Base-by-base conservation (phyloP, 306 rosid genomes). In the Quercus gilva region DNA sequence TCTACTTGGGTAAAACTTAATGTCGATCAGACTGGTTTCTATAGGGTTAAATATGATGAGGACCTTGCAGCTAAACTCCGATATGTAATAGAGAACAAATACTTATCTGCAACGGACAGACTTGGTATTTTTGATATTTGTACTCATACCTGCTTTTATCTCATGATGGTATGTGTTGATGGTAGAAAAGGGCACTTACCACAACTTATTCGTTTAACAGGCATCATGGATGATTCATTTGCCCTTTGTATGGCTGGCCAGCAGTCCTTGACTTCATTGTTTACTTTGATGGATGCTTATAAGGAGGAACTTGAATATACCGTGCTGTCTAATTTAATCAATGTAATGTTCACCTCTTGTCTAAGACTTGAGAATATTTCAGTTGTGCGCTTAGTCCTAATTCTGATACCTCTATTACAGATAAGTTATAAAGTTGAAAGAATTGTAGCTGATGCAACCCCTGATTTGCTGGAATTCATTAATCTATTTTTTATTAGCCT, bases 1-100 rank as follows among this genome's bases (percentile, higher is more conserved):
- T 68, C 78, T 79, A 53, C 81, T 75, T 94, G 97, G 97, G 84
- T 92, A 82, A 94, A 94, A 82, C 82, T 94, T 79, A 92, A 94
- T 84, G 97, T 92, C 87, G 94, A 91, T 59, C 98, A 94, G 89
- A 31, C 98, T 82, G 98, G 98, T 80, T 92, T 94, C 80, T 94
- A 94, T 86, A 80, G 98, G 86, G 98, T 94, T 89, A 92, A 94
- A 69, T 94, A 94, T 83, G 97, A 94, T 53, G 92, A 84, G 77
- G 71, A 75, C 56, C 97, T 94, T 79, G 84, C 95, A 71, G 84
- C 88, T 81, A 90, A 87, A 65, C 94, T 92, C 49, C 84, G 92
- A 90, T 72, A 80, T 71, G 98, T 97, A 17, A 87, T 91, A 81
- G 89, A 90, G 83, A 91, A 83, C 64, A 90, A 84, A 75, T 26